Evolutionary conservation across 2,329 filamentous ascomycete genomes (phyloP), one percentile per base, ranked within the genome.

Genomic region (Colletotrichum lini): DNA sequence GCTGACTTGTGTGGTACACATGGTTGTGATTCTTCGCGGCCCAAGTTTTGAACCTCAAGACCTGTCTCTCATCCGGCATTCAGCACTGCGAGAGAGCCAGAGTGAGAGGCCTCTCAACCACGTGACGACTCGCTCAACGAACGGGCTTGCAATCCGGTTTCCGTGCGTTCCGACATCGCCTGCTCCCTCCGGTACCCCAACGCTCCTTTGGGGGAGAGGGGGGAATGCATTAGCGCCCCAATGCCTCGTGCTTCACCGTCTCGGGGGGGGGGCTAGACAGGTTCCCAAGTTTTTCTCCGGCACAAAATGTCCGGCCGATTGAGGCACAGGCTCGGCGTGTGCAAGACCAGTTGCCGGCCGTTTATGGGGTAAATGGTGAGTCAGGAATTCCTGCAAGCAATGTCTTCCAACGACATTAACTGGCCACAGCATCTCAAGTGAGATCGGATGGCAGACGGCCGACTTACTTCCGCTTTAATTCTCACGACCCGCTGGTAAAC

Each of bases 111-210:
- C 54, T 65, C 40, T 47, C 40, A 15, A 8, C 40, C 67, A 61
- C 64, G 64, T 67, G 67, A 67, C 54, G 67, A 67, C 47, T 56
- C 49, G 16, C 23, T 18, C 42, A 58, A n/a, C 52, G 13, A 35
- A 2, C 30, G 30, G 9, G 35, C 16, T 35, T 10, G 2, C 1
- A 9, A 52, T 21, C 21, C 49, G 7, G 47, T 13, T 45, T 38
- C 56, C 67, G 44, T 50, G 56, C 30, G 8, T 44, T 70, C 67
- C 67, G 64, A 67, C 64, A 70, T 67, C 63, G 67, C 67, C 38
- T 15, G 5, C 53, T 21, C 59, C 15, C 47, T 9, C 30, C 30
- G 9, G 30, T 35, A 35, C 30, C 45, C 42, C 13, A 49, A 45
- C 52, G 38, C n/a, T 69, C 53, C 12, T 21, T 53, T 54, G 13